Evolutionary conservation across 2,329 filamentous ascomycete species (phyloP).

Genomic region (Cylindrodendrum hubeiense): DNA sequence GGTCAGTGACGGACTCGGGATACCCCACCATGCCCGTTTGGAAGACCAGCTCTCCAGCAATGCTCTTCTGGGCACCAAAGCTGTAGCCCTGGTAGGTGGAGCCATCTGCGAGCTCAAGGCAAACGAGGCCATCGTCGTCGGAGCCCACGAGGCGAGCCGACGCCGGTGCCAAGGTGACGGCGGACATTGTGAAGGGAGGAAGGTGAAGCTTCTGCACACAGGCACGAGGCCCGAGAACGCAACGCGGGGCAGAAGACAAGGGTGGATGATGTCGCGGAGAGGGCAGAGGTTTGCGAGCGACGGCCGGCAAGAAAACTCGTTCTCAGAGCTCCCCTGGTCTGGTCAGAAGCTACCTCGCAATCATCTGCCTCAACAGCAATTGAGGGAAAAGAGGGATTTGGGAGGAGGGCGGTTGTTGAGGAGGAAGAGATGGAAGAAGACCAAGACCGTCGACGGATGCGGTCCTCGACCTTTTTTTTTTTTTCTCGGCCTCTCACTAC

Average conservation of each 20-base stretch:
- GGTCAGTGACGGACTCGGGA: conserved; percentile 91
- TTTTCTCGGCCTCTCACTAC: conserved; percentile 29
- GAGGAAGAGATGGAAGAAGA: conserved; percentile 35
- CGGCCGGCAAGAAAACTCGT: conserved; percentile 53
- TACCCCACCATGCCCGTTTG: conserved; percentile 99
- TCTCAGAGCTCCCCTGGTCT: conserved; percentile 53
- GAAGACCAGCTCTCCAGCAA: conserved; percentile 97
- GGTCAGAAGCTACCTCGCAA: conserved; percentile 54
- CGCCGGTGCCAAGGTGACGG: conserved; percentile 64
- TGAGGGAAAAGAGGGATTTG: conserved; percentile 33
- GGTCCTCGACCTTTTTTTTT: conserved; percentile 47
- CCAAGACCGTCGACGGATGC: conserved; percentile 34
- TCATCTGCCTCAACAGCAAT: conserved; percentile 50
- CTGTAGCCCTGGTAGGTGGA: conserved; percentile 93
- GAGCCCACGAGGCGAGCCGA: conserved; percentile 68
- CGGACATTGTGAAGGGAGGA: conserved; percentile 47
- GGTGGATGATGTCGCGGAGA: conserved; percentile 31
- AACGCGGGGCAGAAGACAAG: conserved; percentile 48
- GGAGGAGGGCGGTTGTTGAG: conserved; percentile 38
- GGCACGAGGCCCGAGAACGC: conserved; percentile 29
- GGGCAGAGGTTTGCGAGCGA: conserved; percentile 48
- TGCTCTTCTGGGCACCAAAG: conserved; percentile 95
- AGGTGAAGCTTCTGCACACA: conserved; percentile 28
- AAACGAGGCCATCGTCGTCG: conserved; percentile 74
- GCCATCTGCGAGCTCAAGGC: conserved; percentile 94